Conservation (phyloP, 2,329 filamentous ascomycete species). For the Sporothrix inflata region DNA sequence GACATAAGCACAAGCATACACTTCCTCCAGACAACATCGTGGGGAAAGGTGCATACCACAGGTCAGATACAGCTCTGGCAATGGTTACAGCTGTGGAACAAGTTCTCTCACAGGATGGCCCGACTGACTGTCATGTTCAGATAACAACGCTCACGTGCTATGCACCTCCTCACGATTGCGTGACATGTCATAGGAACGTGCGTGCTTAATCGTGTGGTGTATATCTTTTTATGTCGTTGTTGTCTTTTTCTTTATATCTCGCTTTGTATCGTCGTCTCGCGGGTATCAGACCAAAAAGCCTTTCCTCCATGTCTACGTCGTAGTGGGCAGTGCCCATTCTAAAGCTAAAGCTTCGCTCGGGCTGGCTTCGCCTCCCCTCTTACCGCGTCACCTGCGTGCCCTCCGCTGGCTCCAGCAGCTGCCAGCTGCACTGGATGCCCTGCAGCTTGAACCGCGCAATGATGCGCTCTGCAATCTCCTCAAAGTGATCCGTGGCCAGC, state of each 20-base stretch:
- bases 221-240: not conserved
- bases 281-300: conserved; percentile 21
- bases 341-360: too few relatives aligned
- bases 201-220: not conserved
- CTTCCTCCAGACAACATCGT: not conserved
- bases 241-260: not conserved
- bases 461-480: conserved; percentile 79
- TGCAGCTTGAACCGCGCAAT: conserved; percentile 73
- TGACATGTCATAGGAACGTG: not conserved
- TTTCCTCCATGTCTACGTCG: not conserved
- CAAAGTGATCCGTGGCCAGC: conserved; percentile 87
- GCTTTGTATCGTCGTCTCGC: not conserved
- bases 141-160: not conserved
- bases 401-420: conserved; percentile 83
- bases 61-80: not conserved
- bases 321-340: too few relatives aligned
- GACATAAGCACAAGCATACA: not conserved
- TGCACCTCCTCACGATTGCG: not conserved
- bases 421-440: conserved; percentile 81
- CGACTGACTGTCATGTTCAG: not conserved
- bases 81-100: not conserved
- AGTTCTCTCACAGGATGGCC: too few relatives aligned
- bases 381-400: conserved; percentile 55
- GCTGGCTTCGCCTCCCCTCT: not conserved
- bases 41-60: not conserved